Base-by-base conservation (phyloP, 2,329 filamentous ascomycete genomes). In the Neofusicoccum sp. region DNA sequence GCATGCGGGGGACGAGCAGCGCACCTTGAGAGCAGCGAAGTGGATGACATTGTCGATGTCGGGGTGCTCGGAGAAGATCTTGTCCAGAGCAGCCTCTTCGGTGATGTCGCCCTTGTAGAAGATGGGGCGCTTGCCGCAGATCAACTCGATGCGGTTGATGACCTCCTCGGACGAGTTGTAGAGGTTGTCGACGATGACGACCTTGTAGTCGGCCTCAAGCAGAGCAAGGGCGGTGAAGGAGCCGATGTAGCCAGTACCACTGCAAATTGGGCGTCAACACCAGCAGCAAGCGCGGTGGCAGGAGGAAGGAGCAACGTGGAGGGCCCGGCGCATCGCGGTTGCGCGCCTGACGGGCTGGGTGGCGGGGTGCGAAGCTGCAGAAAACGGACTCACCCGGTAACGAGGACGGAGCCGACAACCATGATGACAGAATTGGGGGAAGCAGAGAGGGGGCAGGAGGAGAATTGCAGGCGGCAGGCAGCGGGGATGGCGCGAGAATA, bases 41-140 rank as follows among this genome's bases (percentile, higher is more conserved):
- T 99, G 95, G 71, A 99, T 98, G 66, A 98, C 95, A 74, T 91
- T 96, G 84, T 97, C 92, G 72, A 99, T 97, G 71, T 91, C 89
- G 56, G 93, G 91, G 78, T 98, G 89, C 72, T 89, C 89, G 65
- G 85, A 82, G 73, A 99, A 97, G 69, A 98, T 89, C 70, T 88
- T 87, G 75, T 97, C 91, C 62, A 99, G 84, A 11, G 82, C 89
- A 64, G 84, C 83, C 76, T 95, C 89, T 73, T 97, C 86, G 68
- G 91, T 97, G 70, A 99, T 85, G 78, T 99, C 95, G 73, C 87
- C 81, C 76, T 96, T 80, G 81, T 92, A 87, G 77, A 97, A 97
- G 63, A 82, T 80, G 61, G 95, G 91, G 66, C 89, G 88, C 80
- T 92, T 95, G 73, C 95, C 93, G 76, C 83, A 87, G 75, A 99